Evolutionary conservation across 352 stramenopile species (phyloP), one percentile per base, ranked within the genome.

Genomic region (Pythium myriotylum): DNA sequence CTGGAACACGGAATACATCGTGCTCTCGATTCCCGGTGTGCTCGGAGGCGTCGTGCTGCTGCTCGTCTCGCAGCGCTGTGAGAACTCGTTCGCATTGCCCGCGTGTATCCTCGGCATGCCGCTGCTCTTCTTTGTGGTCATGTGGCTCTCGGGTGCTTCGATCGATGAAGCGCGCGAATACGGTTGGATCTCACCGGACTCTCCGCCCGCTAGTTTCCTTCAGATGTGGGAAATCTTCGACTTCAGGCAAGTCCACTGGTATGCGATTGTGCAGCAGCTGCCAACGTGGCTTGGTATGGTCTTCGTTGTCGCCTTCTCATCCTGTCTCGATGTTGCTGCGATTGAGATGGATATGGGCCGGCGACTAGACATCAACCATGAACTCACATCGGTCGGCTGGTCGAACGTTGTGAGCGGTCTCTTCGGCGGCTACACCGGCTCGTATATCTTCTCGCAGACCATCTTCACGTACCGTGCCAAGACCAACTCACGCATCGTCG

Each of bases 371-470:
- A 98, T 98, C 77, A 97, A 99, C 74, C 78, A 96, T 62, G 96
- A 99, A 67, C 71, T 97, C 12, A 67, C 79, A 40, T 96, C 87
- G 24, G 96, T 99, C 13, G 97, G 97, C 4, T 94, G 97, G 68
- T 98, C 89, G 32, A 99, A 99, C 76, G 66, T 99, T 14, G 72
- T 99, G 5, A 98, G 87, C 48, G 97, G 97, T 0, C 19, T 99
- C 33, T 86, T 95, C 0, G 97, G 97, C 24, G 97, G 97, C 47
- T 99, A 99, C 79, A 99, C 96, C 12, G 97, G 97, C 8, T 98
- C 86, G 23, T 99, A 99, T 74, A 99, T 99, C 62, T 99, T 99
- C 74, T 97, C 84, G 29, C 97, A 99, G 80, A 99, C 95, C 19
- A 98, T 99, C 62, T 99, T 99, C 73, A 98, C 96, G 20, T 98